Evolutionary conservation across 2,329 filamentous ascomycete species (phyloP).

Genomic region (Apiospora hydei): DNA sequence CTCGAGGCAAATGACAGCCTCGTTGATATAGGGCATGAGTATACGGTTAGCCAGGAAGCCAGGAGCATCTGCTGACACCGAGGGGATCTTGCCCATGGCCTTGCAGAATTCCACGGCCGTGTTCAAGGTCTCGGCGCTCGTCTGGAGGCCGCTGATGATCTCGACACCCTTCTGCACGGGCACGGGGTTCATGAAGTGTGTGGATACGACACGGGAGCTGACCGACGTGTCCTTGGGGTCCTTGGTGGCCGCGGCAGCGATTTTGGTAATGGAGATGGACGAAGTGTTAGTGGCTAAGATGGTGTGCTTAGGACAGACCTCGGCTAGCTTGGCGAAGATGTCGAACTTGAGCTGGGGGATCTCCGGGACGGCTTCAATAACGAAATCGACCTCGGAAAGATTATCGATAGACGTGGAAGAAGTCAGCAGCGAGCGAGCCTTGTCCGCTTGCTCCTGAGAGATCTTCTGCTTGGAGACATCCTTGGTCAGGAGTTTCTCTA

Average conservation of each 20-base stretch:
- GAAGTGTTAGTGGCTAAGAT: slow-evolving; percentile 97
- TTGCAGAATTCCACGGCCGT: slow-evolving; percentile 86
- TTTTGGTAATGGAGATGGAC: slow-evolving; percentile 97
- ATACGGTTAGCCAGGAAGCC: slow-evolving; percentile 97
- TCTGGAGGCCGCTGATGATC: slow-evolving; percentile 95
- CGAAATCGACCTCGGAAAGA: slow-evolving; percentile 87
- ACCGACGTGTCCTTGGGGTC: slow-evolving; percentile 82
- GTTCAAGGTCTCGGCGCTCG: slow-evolving; percentile 80
- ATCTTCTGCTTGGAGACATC: slow-evolving; percentile 89
- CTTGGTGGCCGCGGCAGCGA: slow-evolving; percentile 83
- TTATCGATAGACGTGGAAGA: slow-evolving; percentile 77
- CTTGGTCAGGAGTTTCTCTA: slow-evolving; percentile 91
- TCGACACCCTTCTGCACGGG: slow-evolving; percentile 97
- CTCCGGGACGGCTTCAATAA: slow-evolving; percentile 97
- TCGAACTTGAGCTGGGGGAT: slow-evolving; percentile 85
- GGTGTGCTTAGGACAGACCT: slow-evolving; percentile 82
- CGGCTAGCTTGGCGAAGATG: slow-evolving; percentile 84
- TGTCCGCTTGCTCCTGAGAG: slow-evolving; percentile 80
- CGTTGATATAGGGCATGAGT: slow-evolving; percentile 99
- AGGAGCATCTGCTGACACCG: slow-evolving; percentile 85
- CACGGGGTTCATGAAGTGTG: slow-evolving; percentile 99
- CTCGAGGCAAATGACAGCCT: slow-evolving; percentile 92
- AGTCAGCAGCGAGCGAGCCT: slow-evolving; percentile 72
- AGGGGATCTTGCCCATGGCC: slow-evolving; percentile 91
- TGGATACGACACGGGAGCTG: slow-evolving; percentile 88